phyloP scores from a whole-genome alignment of 192 early-diverging fungal genomes.

The Backusella morwellensis region DNA sequence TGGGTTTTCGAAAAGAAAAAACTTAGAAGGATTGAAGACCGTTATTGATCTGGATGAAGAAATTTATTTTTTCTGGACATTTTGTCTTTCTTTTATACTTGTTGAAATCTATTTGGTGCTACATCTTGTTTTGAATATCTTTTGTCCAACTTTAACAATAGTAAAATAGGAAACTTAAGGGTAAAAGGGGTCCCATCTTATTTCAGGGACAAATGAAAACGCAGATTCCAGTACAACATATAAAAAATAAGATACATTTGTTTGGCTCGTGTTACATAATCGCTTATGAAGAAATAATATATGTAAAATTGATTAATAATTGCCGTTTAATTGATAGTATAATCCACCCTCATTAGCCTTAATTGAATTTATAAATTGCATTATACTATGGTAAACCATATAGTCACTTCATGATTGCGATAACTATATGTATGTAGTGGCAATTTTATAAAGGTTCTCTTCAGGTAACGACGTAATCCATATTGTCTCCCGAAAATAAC shows the following conservation, averaged over 20 bases:
- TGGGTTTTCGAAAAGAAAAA: not conserved
- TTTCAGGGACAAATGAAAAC: conserved; percentile 7
- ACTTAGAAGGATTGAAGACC: not conserved
- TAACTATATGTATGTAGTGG: not conserved
- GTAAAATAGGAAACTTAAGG: not conserved
- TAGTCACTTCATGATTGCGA: not conserved
- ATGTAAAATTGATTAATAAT: not conserved
- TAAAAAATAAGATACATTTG: not conserved
- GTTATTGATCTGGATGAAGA: not conserved
- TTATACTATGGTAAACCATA: not conserved
- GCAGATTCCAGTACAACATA: not conserved
- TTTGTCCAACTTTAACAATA: not conserved
- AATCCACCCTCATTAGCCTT: not conserved
- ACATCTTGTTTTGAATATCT: too few relatives aligned
- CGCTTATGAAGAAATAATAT: not conserved
- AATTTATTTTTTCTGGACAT: not conserved
- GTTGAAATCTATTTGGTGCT: not conserved
- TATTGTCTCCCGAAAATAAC: not conserved
- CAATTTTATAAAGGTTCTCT: not conserved
- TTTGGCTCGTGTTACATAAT: not conserved
- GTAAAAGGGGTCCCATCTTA: not conserved
- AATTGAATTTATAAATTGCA: not conserved
- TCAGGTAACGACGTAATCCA: not conserved
- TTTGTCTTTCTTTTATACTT: conserved; percentile 1
- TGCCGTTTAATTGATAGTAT: not conserved